Evolutionary conservation across 2,329 filamentous ascomycete species (phyloP), one percentile per base, ranked within the genome.

Genomic region (Triangularia setosa): DNA sequence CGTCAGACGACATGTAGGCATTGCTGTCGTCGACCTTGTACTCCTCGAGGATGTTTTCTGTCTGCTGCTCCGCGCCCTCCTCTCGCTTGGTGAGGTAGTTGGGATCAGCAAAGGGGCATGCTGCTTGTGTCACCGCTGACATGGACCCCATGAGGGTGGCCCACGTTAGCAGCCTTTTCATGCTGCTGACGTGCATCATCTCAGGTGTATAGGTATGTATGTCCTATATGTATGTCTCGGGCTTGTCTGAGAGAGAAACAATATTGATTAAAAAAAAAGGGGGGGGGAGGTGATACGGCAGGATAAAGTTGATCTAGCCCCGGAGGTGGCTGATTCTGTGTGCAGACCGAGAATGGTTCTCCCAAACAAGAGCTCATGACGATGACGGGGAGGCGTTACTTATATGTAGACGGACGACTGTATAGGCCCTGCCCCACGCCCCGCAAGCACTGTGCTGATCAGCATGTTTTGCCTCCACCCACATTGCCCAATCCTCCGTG

Each of bases 1-100:
- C 85, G 72, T 91, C 89, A 27, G 84, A 85, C 0, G 89, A 92
- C 69, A 89, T 73, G 73, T 78, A 88, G 1, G 79, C 78, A 33
- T 82, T 73, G 55, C 79, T 79, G 68, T 89, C 86, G 64, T 88
- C 81, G 4, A 84, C 71, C 64, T 81, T 78, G 59, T 78, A 79
- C 55, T 73, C 65, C 6, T 70, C 68, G 4, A 78, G 66, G 25
- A 73, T 71, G 30, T 71, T 67, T 16, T 28, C 25, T 12, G 23
- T 28, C 52, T 1, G 63, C 62, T 25, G 68, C 33, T 52, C 56
- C 66, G 4, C 65, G 33, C 8, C 52, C 21, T 68, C 64, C 18
- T 69, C 61, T 11, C 67, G 62, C 58, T 62, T 67, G 3, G 58
- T 55, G 16, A 69, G 40, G 5, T 60, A 61, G 18, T 65, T 64